Conservation (phyloP, 2,329 filamentous ascomycete genomes). For the Apiospora marii region DNA sequence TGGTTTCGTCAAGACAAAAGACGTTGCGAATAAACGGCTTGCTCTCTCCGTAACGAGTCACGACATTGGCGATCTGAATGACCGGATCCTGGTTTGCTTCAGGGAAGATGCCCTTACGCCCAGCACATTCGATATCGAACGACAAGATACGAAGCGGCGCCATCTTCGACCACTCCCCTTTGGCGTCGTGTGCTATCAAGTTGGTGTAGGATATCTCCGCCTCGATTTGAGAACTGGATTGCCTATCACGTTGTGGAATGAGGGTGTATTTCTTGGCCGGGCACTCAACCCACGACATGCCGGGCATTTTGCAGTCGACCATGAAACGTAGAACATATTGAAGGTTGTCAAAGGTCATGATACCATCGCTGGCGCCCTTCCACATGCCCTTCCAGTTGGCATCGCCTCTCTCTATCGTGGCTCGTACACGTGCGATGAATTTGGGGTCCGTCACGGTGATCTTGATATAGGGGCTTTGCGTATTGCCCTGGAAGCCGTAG, state of each 20-base stretch:
- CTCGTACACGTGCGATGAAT: conserved; percentile 78
- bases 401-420: conserved; percentile 74
- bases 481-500: conserved; percentile 93
- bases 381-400: conserved; percentile 94
- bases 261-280: conserved; percentile 77
- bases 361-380: conserved; percentile 72
- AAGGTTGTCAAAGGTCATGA: conserved; percentile 94
- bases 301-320: conserved; percentile 93
- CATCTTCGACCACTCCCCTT: conserved; percentile 98
- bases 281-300: conserved; percentile 98
- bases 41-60: conserved; percentile 91
- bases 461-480: conserved; percentile 90
- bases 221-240: conserved; percentile 97
- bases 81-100: conserved; percentile 92
- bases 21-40: conserved; percentile 97
- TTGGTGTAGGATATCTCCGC: conserved; percentile 84
- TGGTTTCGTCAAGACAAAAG: conserved; percentile 92
- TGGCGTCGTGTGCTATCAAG: conserved; percentile 84
- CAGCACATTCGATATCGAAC: conserved; percentile 98
- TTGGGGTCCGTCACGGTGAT: conserved; percentile 92
- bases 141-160: conserved; percentile 91
- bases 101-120: conserved; percentile 96
- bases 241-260: conserved; percentile 69
- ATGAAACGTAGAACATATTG: conserved; percentile 96
- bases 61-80: conserved; percentile 97